A percentile compares a stretch with the other conserved stretches of the same genome.
Evolutionary conservation across 441 rosid species (phyloP).

Genomic region (Erodium moschatum): DNA sequence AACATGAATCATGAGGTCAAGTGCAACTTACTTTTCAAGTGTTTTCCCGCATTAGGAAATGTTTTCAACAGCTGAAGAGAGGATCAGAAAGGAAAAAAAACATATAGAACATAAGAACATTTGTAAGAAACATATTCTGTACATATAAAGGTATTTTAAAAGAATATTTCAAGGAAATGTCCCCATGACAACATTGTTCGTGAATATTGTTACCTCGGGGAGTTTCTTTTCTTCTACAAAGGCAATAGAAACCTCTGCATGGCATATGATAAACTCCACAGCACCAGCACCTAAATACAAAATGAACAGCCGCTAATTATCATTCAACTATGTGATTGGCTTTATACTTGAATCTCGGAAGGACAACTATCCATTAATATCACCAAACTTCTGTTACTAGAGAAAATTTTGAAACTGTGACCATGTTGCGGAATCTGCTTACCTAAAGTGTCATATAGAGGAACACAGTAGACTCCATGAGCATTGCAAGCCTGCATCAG

Average conservation of each 20-base stretch:
- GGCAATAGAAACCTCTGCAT: conserved; percentile 76
- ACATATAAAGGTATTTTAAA: not conserved
- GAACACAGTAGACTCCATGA: conserved; percentile 86
- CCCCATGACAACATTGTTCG: not conserved
- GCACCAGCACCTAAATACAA: conserved; percentile 67
- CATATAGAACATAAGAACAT: conserved; percentile 27
- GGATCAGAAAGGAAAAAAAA: conserved; percentile 27
- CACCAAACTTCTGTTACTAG: conserved; percentile 16
- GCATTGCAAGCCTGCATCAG: conserved; percentile 91
- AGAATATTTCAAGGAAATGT: not conserved
- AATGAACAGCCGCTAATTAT: conserved; percentile 10
- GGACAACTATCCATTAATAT: not conserved
- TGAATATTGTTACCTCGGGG: conserved; percentile 45
- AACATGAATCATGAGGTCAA: conserved; percentile 13
- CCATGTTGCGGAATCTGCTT: conserved; percentile 21
- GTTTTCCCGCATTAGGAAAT: conserved; percentile 49
- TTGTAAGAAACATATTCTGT: conserved; percentile 47
- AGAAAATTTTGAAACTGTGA: not conserved
- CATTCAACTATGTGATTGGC: conserved; percentile 6
- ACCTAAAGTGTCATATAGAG: conserved; percentile 93
- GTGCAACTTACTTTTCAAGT: conserved; percentile 62
- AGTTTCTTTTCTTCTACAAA: conserved; percentile 89
- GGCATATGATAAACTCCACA: conserved; percentile 72
- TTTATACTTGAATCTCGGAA: not conserved
- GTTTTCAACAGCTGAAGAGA: conserved; percentile 65